phyloP scores from a whole-genome alignment of 371 early-diverging fungal genomes.

The Lichtheimia ornata region DNA sequence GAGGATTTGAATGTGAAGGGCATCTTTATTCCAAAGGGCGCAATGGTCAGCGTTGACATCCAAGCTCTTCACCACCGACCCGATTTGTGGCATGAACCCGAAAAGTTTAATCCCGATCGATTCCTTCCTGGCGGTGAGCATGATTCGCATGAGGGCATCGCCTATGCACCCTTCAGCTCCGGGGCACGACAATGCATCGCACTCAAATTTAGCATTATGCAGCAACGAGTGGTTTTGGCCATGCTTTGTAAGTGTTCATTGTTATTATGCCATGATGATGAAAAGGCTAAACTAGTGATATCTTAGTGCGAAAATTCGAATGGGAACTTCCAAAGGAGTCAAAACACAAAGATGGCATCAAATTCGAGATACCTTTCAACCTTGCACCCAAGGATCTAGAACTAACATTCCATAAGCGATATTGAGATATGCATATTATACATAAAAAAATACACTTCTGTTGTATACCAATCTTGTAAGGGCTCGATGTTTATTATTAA shows the following conservation, averaged over 20 bases:
- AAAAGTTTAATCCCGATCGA: constrained; percentile 27
- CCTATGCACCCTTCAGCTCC: constrained; percentile 45
- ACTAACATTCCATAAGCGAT: constrained; percentile 6
- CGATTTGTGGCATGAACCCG: constrained; percentile 23
- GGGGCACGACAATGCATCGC: constrained; percentile 6
- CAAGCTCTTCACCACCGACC: constrained; percentile 19
- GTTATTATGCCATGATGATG: neutral
- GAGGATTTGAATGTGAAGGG: constrained; percentile 19
- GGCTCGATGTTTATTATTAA: too few relatives aligned
- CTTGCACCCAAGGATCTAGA: constrained; percentile 1
- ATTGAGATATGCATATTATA: neutral
- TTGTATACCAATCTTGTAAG: too few relatives aligned
- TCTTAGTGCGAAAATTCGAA: constrained; percentile 20
- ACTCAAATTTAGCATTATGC: constrained; percentile 11
- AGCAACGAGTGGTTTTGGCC: constrained; percentile 10
- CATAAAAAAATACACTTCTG: too few relatives aligned
- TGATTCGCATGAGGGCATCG: constrained; percentile 12
- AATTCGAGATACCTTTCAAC: neutral
- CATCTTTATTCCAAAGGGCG: constrained; percentile 19
- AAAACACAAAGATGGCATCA: constrained; percentile 6
- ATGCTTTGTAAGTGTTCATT: constrained; percentile 12
- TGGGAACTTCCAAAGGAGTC: constrained; percentile 15
- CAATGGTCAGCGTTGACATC: constrained; percentile 18
- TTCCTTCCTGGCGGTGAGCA: constrained; percentile 22
- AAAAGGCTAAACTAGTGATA: constrained; percentile 4